Evolutionary conservation across 192 early-diverging fungal species (phyloP).

Genomic region (Chytriomyces hyalinus): DNA sequence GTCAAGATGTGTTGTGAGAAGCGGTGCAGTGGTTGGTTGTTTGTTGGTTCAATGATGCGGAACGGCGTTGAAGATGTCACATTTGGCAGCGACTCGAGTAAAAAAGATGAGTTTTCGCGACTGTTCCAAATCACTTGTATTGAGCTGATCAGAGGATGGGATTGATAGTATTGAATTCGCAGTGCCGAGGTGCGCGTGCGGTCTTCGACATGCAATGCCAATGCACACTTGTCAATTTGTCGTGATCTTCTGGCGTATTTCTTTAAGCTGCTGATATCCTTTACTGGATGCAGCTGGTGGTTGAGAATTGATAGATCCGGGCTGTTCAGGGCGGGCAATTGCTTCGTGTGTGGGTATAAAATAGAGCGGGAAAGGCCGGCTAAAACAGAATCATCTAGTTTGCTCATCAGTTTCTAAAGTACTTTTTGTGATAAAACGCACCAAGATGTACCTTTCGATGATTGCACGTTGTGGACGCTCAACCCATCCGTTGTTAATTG

Average conservation of each 20-base stretch:
- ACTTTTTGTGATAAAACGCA: background rate
- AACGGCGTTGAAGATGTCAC: constrained; percentile 20
- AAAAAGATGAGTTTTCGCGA: constrained; percentile 20
- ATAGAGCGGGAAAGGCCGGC: background rate
- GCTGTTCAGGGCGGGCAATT: background rate
- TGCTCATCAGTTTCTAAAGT: background rate
- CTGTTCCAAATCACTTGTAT: constrained; percentile 45
- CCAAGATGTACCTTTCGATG: background rate
- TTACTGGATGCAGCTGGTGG: background rate
- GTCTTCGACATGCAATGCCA: constrained; percentile 32
- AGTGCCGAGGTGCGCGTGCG: constrained; percentile 5
- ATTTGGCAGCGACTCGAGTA: background rate
- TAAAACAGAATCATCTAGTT: background rate
- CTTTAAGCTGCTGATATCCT: background rate
- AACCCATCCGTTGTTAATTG: background rate
- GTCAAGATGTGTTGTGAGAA: constrained; percentile 21
- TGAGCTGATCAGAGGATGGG: constrained; percentile 22
- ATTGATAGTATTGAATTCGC: constrained; percentile 37
- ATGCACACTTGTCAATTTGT: constrained; percentile 36
- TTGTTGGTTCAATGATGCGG: constrained; percentile 4
- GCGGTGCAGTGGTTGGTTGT: constrained; percentile 29
- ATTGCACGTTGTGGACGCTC: background rate
- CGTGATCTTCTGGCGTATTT: background rate
- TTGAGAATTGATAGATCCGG: constrained; percentile 7
- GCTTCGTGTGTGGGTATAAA: background rate